Evolutionary conservation across 192 early-diverging fungal genomes (phyloP).

Genomic region (Backusella morwellensis): DNA sequence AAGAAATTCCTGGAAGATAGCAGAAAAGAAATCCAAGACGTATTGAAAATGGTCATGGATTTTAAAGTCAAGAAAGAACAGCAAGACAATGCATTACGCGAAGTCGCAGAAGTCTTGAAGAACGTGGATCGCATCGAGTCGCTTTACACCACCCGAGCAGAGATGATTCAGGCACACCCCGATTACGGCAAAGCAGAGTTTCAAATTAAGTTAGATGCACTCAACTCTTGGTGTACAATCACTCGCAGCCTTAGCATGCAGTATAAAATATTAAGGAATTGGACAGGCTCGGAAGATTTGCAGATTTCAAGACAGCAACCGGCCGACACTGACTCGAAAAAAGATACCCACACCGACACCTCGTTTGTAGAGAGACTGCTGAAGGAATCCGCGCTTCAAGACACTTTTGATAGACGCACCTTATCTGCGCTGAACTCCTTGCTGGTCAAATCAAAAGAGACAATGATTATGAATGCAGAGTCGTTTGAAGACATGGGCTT

Average conservation of each 20-base stretch:
- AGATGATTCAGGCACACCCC: conserved; percentile 60
- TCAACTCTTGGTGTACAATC: conserved; percentile 76
- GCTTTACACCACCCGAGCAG: conserved; percentile 70
- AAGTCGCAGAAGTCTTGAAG: conserved; percentile 68
- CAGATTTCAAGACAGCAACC: conserved; percentile 44
- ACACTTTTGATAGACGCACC: conserved; percentile 71
- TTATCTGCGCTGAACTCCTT: conserved; percentile 60
- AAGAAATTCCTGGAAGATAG: conserved; percentile 62
- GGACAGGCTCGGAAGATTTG: conserved; percentile 76
- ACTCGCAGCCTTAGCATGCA: conserved; percentile 70
- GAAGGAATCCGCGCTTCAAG: conserved; percentile 77
- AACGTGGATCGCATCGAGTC: conserved; percentile 77
- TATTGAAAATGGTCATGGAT: conserved; percentile 60
- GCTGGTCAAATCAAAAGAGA: conserved; percentile 60
- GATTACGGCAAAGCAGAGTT: conserved; percentile 66
- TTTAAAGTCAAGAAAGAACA: conserved; percentile 41
- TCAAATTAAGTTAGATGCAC: conserved; percentile 66
- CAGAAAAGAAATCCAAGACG: conserved; percentile 54
- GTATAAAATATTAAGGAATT: conserved; percentile 72
- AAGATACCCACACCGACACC: conserved; percentile 36
- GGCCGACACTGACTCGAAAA: background rate
- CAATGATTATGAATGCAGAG: conserved; percentile 66
- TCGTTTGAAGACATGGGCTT: conserved; percentile 71
- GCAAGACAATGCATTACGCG: conserved; percentile 49
- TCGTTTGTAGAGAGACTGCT: conserved; percentile 86